These are phyloP conservation scores for Diaporthe velutina DNA, from an alignment of 2,329 filamentous ascomycete species.

Conservation along the genomic window DNA sequence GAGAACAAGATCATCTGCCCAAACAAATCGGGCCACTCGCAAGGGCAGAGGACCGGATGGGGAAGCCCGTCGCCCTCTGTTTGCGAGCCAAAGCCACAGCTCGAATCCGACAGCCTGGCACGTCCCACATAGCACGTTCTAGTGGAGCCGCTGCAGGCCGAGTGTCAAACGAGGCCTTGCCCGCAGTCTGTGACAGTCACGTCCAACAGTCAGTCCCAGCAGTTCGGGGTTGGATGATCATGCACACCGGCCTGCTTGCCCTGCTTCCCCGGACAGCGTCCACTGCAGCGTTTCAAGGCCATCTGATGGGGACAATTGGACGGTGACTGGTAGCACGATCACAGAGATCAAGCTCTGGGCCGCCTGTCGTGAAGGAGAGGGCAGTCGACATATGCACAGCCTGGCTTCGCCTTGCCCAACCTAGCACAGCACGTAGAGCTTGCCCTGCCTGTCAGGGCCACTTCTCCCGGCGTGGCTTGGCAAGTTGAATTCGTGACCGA, in stretches of 20 bases:
- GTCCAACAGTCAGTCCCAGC: slow-evolving; percentile 14
- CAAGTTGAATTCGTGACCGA: not conserved
- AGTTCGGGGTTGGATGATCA: not conserved
- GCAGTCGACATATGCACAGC: not conserved
- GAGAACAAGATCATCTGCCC: not conserved
- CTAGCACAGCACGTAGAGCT: slow-evolving; percentile 19
- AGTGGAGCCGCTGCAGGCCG: slow-evolving; percentile 17
- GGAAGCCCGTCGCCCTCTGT: slow-evolving; percentile 3
- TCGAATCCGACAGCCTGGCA: slow-evolving; percentile 38
- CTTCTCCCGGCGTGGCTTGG: not conserved
- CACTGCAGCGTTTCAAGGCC: not conserved
- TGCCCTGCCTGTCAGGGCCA: slow-evolving; percentile 12
- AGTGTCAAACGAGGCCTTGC: slow-evolving; percentile 27
- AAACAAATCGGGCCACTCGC: not conserved
- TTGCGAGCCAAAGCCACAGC: slow-evolving; percentile 17
- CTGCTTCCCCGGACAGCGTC: not conserved
- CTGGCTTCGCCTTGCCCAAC: slow-evolving; percentile 1
- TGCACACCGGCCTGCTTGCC: not conserved
- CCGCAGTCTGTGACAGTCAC: slow-evolving; percentile 7
- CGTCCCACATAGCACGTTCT: slow-evolving; percentile 32
- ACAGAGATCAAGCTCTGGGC: slow-evolving; percentile 31
- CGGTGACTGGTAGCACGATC: slow-evolving; percentile 27
- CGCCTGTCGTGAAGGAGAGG: not conserved
- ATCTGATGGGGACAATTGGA: not conserved
- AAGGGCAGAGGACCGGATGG: not conserved